Percentiles rank a stretch among this genome's conserved stretches.
phyloP scores from a whole-genome alignment of 768 basidiomycete species.

The Tulasnella sp. region DNA sequence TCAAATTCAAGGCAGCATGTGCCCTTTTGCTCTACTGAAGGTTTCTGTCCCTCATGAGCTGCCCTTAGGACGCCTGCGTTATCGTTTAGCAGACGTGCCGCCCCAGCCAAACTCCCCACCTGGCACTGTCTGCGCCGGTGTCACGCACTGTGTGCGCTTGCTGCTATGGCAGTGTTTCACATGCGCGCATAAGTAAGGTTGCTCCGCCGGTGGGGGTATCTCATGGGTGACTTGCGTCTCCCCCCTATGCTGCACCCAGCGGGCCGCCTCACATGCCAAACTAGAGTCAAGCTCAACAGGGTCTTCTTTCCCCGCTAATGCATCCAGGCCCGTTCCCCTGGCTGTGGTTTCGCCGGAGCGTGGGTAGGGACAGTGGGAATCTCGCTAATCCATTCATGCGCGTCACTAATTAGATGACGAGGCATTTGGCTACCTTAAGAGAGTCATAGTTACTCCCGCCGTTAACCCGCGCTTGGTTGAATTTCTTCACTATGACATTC shows the following conservation, averaged over 20 bases:
- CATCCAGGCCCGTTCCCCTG: conserved; percentile 23
- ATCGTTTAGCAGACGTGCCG: conserved; percentile 77
- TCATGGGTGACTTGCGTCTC: conserved; percentile 68
- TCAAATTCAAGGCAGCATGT: conserved; percentile 78
- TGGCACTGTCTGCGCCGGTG: conserved; percentile 66
- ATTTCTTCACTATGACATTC: conserved; percentile 81
- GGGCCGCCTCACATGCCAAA: conserved; percentile 82
- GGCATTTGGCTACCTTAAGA: conserved; percentile 81
- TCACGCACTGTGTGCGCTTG: conserved; percentile 63
- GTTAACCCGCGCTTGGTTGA: conserved; percentile 75
- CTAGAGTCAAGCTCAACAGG: conserved; percentile 84
- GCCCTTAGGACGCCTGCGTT: conserved; percentile 77
- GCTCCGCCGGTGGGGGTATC: conserved; percentile 80
- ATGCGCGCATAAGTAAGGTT: conserved; percentile 77
- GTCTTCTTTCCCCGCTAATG: conserved; percentile 71
- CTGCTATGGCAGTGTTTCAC: conserved; percentile 68
- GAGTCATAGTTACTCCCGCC: conserved; percentile 78
- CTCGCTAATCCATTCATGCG: conserved; percentile 27
- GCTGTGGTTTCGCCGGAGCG: conserved; percentile 23
- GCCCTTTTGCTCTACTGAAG: conserved; percentile 76
- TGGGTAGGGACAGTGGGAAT: conserved; percentile 26
- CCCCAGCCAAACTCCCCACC: conserved; percentile 81
- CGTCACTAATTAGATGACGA: conserved; percentile 40
- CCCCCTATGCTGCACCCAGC: conserved; percentile 78
- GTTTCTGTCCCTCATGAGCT: conserved; percentile 77